Base-by-base conservation (phyloP, 2,329 filamentous ascomycete genomes). In the Pochonia chlamydosporia region DNA sequence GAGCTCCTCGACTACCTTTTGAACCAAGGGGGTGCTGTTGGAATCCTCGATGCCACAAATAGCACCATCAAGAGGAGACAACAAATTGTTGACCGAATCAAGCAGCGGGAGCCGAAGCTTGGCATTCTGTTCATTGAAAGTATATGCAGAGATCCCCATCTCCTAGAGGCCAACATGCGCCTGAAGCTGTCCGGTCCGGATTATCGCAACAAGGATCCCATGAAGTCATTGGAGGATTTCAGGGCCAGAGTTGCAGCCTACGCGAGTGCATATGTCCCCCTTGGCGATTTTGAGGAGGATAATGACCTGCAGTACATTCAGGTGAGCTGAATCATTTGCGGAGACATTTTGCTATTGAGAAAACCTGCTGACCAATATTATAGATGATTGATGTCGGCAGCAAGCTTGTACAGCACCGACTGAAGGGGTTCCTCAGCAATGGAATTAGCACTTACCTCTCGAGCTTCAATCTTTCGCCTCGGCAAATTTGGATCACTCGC, bases 401-500 rank as follows among this genome's bases (percentile, higher is more conserved):
- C 51, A 99, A 99, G 67, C 79, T 97, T 51, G 83, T 97, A 37
- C 87, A 92, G 40, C 87, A 95, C 63, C 87, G 93, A 52, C 83
- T 96, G 51, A 86, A 86, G 55, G 93, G 93, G 5, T 99, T 99
- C 66, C 75, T 99, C 42, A 90, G 90, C 48, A 88, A 87, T 33
- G 89, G 93, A 52, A 93, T 95, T 47, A 90, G 93, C 48, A 95
- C 91, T 54, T 99, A 97, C 60, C 77, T 99, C 9, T 86, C 93
- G 40, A 97, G 95, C 57, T 99, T 99, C 75, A 97, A 99, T 59
- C 78, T 99, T 14, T 89, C 92, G 0, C 91, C 93, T 1, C 80
- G 93, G 46, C 92, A 96, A 66, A 97, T 99, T 51, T 99, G 93
- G 93, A 95, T 99, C 62, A 97, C 93, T 2, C 78, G 93, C 43